These are phyloP conservation scores for Platanus orientalis DNA, from an alignment of 164 flowering plant genomes.

Conservation along the genomic window DNA sequence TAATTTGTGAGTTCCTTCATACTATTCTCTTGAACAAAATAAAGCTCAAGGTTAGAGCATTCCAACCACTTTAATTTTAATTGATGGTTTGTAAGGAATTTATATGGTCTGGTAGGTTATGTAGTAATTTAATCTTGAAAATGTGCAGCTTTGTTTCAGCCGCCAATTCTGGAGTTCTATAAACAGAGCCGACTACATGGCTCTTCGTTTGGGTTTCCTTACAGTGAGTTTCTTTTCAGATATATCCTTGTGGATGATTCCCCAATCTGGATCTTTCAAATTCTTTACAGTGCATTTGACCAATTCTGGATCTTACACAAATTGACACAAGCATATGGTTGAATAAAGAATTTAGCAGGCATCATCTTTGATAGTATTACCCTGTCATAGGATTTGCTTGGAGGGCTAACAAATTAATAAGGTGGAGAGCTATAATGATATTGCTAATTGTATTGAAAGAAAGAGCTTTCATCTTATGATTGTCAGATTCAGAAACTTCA, in stretches of 20 bases:
- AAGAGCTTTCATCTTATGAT: too few relatives aligned
- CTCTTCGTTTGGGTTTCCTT: constrained; percentile 75
- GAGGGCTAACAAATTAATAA: too few relatives aligned
- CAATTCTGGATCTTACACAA: too few relatives aligned
- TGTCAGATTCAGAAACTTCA: too few relatives aligned
- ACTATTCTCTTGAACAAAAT: not conserved
- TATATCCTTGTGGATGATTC: not conserved
- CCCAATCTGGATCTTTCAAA: not conserved
- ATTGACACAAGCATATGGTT: too few relatives aligned
- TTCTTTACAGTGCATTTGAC: too few relatives aligned
- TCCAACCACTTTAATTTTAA: not conserved
- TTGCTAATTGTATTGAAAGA: too few relatives aligned
- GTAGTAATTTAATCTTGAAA: not conserved
- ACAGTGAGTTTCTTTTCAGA: constrained; percentile 43
- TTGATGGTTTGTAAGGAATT: not conserved
- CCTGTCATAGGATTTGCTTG: too few relatives aligned
- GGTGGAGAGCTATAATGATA: too few relatives aligned
- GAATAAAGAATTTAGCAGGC: too few relatives aligned
- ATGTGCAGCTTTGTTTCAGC: constrained; percentile 75
- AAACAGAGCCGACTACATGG: constrained; percentile 73
- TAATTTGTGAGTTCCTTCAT: too few relatives aligned
- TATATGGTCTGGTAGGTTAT: not conserved
- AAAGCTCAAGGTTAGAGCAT: not conserved
- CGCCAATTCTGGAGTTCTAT: constrained; percentile 89
- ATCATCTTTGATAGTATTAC: too few relatives aligned